phyloP scores from a whole-genome alignment of 768 basidiomycete species.

The Lepiota subincarnata region DNA sequence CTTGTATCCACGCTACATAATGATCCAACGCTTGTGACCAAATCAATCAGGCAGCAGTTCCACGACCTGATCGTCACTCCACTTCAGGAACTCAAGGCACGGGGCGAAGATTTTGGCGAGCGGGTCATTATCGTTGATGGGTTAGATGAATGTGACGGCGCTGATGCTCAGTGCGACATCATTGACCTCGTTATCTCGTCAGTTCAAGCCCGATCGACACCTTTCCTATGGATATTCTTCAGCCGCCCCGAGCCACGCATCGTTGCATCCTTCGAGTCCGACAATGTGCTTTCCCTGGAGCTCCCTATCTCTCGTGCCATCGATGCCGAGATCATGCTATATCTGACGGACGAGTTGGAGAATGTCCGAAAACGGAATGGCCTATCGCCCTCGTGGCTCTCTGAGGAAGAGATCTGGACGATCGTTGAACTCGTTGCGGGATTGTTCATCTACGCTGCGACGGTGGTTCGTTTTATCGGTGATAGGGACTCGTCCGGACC shows the following conservation, averaged over 20 bases:
- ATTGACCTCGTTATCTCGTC: not conserved
- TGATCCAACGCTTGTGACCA: not conserved
- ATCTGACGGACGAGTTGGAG: not conserved
- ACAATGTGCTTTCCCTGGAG: not conserved
- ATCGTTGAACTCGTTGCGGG: not conserved
- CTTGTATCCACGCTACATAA: not conserved
- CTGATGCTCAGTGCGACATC: not conserved
- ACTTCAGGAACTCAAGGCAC: not conserved
- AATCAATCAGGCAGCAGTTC: not conserved
- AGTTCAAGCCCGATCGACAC: not conserved
- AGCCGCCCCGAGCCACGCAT: conserved; percentile 2
- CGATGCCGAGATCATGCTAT: not conserved
- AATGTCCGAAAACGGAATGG: not conserved
- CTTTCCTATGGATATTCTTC: not conserved
- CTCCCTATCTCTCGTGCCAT: not conserved
- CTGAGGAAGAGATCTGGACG: not conserved
- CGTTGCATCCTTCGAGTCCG: not conserved
- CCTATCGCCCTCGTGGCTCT: not conserved
- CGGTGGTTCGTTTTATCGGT: not conserved
- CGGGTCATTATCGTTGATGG: not conserved
- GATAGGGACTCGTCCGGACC: not conserved
- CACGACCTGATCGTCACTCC: not conserved
- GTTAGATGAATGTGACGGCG: not conserved
- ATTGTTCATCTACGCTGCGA: not conserved
- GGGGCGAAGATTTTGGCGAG: not conserved